These are phyloP conservation scores for Tetrapisispora nanseiensis DNA, from an alignment of 805 yeast genomes.

Conservation along the genomic window DNA sequence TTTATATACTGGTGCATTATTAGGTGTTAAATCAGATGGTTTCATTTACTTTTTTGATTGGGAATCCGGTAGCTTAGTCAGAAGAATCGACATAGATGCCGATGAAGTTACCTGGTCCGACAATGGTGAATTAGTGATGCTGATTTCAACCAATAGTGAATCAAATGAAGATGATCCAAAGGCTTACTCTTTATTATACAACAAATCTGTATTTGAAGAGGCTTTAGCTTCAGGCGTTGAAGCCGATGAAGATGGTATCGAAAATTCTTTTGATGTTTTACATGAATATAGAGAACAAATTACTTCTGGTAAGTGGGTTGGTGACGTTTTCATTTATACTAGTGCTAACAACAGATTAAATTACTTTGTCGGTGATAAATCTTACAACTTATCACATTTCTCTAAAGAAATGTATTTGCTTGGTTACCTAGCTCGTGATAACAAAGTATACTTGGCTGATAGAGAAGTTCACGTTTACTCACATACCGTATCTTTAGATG, in stretches of 20 bases:
- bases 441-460: slow-evolving; percentile 82
- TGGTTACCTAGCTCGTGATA: slow-evolving; percentile 86
- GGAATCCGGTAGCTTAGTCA: slow-evolving; percentile 76
- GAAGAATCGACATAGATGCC: slow-evolving; percentile 84
- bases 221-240: slow-evolving; percentile 48
- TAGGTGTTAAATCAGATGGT: slow-evolving; percentile 77
- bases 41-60: slow-evolving; percentile 87
- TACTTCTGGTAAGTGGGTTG: slow-evolving; percentile 90
- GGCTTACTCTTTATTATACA: slow-evolving; percentile 69
- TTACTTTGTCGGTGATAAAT: slow-evolving; percentile 90
- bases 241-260: slow-evolving; percentile 82
- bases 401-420: slow-evolving; percentile 78
- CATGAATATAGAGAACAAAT: slow-evolving; percentile 74
- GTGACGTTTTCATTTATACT: slow-evolving; percentile 91
- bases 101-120: slow-evolving; percentile 83
- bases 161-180: slow-evolving; percentile 30
- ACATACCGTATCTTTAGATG: slow-evolving; percentile 72
- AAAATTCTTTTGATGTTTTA: slow-evolving; percentile 73
- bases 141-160: slow-evolving; percentile 47
- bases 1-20: slow-evolving; percentile 78
- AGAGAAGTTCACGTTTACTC: slow-evolving; percentile 77
- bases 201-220: slow-evolving; percentile 54
- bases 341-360: slow-evolving; percentile 80
- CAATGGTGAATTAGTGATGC: slow-evolving; percentile 78
- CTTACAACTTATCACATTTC: slow-evolving; percentile 85